Evolutionary conservation across 331 rosid species (phyloP).

Genomic region (Cydonia oblonga): DNA sequence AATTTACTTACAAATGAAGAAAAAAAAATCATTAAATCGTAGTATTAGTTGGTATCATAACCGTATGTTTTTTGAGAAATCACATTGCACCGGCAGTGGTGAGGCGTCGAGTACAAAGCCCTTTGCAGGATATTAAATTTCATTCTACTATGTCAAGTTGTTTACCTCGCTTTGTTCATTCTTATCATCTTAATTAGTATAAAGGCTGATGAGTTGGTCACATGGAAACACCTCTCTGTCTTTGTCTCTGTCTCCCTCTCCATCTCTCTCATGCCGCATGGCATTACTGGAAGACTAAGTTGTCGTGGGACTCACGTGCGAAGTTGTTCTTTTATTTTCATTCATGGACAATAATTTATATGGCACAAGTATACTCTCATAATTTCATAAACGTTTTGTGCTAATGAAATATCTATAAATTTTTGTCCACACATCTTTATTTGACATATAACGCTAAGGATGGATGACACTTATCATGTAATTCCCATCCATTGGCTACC

Average conservation of each 20-base stretch:
- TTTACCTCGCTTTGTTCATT: no score
- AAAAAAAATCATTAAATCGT: no score
- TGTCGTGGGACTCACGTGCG: background rate
- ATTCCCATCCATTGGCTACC: background rate
- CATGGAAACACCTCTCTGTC: background rate
- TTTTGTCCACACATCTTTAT: rapidly evolving
- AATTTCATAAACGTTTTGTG: no score
- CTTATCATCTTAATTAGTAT: background rate
- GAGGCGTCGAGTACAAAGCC: background rate
- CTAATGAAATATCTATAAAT: no score
- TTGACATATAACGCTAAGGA: no score
- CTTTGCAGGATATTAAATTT: background rate
- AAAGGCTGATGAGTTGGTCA: background rate
- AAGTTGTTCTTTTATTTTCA: background rate
- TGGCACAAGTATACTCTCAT: rapidly evolving
- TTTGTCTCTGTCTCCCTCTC: background rate
- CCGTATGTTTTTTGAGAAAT: no score
- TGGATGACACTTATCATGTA: no score
- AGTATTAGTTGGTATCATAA: no score
- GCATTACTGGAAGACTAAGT: background rate
- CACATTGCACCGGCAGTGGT: background rate
- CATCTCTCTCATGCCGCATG: background rate
- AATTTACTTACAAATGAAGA: no score
- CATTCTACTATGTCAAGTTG: no score
- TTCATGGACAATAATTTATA: rapidly evolving